phyloP scores from a whole-genome alignment of 306 rosid species.

The Crotalaria pallida region DNA sequence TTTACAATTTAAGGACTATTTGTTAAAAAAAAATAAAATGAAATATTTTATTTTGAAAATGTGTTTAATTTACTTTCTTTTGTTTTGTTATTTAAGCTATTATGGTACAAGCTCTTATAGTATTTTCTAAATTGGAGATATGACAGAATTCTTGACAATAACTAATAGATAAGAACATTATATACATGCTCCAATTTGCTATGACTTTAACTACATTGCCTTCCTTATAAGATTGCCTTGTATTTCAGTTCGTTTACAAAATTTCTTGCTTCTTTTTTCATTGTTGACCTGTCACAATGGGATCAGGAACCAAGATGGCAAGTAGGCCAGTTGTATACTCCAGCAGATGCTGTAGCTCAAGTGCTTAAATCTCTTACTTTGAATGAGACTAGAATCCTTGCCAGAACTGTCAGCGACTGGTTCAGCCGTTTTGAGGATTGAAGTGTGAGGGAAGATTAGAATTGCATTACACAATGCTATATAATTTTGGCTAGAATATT shows the following conservation, averaged over 20 bases:
- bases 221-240: no score
- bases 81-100: neutral
- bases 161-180: neutral
- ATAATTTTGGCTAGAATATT: neutral
- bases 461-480: neutral
- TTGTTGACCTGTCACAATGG: conserved; percentile 4
- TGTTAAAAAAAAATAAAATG: neutral
- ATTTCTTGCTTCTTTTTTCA: neutral
- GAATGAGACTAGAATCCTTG: conserved; percentile 56
- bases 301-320: conserved; percentile 88
- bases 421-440: conserved; percentile 55
- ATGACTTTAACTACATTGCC: neutral
- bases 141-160: neutral
- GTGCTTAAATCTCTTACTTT: conserved; percentile 60
- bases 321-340: conserved; percentile 76
- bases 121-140: neutral
- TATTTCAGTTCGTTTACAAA: neutral
- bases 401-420: conserved; percentile 64
- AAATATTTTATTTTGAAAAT: neutral
- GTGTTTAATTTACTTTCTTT: neutral
- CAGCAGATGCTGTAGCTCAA: conserved; percentile 93
- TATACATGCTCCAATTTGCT: neutral
- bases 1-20: neutral
- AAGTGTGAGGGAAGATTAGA: conserved; percentile 10
- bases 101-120: neutral